A percentile compares a stretch with the other conserved stretches of the same genome.
These are phyloP conservation scores for Colletotrichum falcatum DNA, from an alignment of 2,329 filamentous ascomycete genomes.

Conservation along the genomic window DNA sequence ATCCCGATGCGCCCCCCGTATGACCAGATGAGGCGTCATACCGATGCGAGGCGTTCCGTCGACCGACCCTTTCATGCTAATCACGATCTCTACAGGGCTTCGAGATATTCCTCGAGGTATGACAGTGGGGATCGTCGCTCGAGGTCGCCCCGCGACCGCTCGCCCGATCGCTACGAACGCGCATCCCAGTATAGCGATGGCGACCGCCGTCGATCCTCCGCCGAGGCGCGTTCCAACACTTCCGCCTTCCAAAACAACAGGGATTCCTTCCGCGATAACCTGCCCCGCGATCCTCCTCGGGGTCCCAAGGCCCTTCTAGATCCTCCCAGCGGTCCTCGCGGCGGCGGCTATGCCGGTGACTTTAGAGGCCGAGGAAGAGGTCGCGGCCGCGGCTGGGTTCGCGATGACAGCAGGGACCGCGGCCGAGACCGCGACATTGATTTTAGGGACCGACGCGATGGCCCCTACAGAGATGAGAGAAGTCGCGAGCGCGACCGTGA, in stretches of 20 bases:
- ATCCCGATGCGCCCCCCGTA: slow-evolving; percentile 34
- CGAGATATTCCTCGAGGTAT: slow-evolving; percentile 70
- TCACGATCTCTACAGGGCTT: slow-evolving; percentile 55
- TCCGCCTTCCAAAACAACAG: slow-evolving; percentile 72
- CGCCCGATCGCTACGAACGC: slow-evolving; percentile 73
- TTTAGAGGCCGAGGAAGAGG: slow-evolving; percentile 68
- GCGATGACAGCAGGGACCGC: slow-evolving; percentile 72
- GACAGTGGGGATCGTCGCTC: slow-evolving; percentile 70
- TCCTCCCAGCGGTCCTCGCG: slow-evolving; percentile 74
- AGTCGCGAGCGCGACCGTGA: slow-evolving; percentile 70
- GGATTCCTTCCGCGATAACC: slow-evolving; percentile 61
- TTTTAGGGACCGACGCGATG: slow-evolving; percentile 61
- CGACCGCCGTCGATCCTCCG: slow-evolving; percentile 77
- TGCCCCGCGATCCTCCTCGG: slow-evolving; percentile 77
- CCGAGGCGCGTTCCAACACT: slow-evolving; percentile 67
- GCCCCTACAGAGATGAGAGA: slow-evolving; percentile 68
- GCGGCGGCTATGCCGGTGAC: slow-evolving; percentile 74
- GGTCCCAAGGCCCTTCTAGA: slow-evolving; percentile 85
- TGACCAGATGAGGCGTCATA: slow-evolving; percentile 33
- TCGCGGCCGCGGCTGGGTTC: slow-evolving; percentile 66
- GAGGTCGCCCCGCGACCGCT: slow-evolving; percentile 76
- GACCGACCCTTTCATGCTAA: slow-evolving; percentile 34
- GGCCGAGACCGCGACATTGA: slow-evolving; percentile 71
- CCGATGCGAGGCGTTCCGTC: slow-evolving; percentile 34
- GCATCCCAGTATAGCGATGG: slow-evolving; percentile 68